Base-by-base conservation (phyloP, 2,329 filamentous ascomycete species). In the Dactylellina parvicollis region DNA sequence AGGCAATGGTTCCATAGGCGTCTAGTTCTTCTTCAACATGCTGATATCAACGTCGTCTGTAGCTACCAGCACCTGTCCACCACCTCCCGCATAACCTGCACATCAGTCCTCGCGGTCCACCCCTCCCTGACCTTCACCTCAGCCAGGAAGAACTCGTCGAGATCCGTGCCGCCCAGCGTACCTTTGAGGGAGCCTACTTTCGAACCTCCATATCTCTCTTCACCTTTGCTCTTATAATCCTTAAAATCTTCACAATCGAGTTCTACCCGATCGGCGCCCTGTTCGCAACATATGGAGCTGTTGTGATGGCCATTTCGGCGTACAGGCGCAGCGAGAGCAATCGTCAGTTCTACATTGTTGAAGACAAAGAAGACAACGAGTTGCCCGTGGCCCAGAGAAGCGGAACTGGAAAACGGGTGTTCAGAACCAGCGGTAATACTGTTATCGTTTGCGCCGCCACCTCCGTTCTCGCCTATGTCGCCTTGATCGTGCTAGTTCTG, bases 221-320 rank as follows among this genome's bases (percentile, higher is more conserved):
- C 83, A 94, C 91, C 65, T 98, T 99, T 81, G 89, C 94, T 18
- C 88, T 99, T 54, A 89, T 99, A 75, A 91, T 99, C 57, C 87
- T 96, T 77, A 96, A 96, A 83, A 96, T 99, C 81, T 98, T 99
- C 83, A 97, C 92, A 7, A 87, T 89, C 57, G 95, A 98, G 80
- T 98, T 99, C 84, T 98, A 98, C 82, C 88, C 90, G 77, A 96
- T 97, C 75, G 95, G 95, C n/a, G 95, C 95, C 4, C 85, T 99
- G 30, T 97, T 97, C 80, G 93, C 95, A 44, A 89, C 92, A 52
- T 98, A 98, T 79, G 95, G 94, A 10, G 88, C 89, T 2, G 91
- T 92, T 4, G 87, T 99, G 50, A 84, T 98, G 79, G 84, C 91
- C 24, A 92, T 96, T 71, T 90, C 92, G 77, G 83, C 92, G 60